Conservation (phyloP, 108 stramenopile genomes). For the Thalassiosira profunda region DNA sequence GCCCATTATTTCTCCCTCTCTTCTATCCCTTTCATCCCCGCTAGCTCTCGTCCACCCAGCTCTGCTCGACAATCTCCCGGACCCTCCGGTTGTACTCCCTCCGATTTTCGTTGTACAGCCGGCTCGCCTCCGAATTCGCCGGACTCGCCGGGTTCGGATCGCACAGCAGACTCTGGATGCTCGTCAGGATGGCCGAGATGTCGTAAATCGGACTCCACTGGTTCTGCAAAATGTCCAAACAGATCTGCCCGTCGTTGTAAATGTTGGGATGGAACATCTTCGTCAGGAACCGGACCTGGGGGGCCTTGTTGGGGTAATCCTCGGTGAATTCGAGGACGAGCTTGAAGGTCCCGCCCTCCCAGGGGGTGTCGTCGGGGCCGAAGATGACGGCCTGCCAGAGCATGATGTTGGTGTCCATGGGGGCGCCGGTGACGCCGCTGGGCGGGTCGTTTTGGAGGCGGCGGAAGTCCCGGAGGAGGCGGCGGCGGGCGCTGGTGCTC, state of each 20-base stretch:
- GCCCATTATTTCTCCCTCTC: background rate
- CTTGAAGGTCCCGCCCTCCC: slow-evolving; percentile 99
- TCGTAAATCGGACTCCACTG: slow-evolving; percentile 99
- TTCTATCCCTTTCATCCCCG: background rate
- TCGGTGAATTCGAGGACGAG: slow-evolving; percentile 98
- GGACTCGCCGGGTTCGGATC: slow-evolving; percentile 99
- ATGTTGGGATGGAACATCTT: slow-evolving; percentile 99
- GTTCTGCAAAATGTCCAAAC: slow-evolving; percentile 99
- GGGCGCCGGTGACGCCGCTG: slow-evolving; percentile 97
- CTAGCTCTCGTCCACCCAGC: slow-evolving; percentile 86
- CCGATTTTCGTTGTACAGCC: slow-evolving; percentile 97
- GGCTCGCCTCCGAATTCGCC: slow-evolving; percentile 97
- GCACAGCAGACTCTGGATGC: slow-evolving; percentile 98
- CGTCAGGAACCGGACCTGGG: slow-evolving; percentile 96
- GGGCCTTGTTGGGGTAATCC: slow-evolving; percentile 99
- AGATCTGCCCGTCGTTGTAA: slow-evolving; percentile 99
- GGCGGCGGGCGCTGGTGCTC: slow-evolving; percentile 97
- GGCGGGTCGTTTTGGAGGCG: slow-evolving; percentile 99
- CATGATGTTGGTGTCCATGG: slow-evolving; percentile 99
- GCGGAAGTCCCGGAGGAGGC: slow-evolving; percentile 94
- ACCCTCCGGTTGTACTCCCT: slow-evolving; percentile 99
- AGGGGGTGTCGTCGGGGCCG: slow-evolving; percentile 99
- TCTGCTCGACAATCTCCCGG: slow-evolving; percentile 98
- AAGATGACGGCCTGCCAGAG: slow-evolving; percentile 98
- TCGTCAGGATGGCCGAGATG: slow-evolving; percentile 98